Evolutionary conservation across 257 asterid genomes (phyloP).

Genomic region (Henckelia pumila): DNA sequence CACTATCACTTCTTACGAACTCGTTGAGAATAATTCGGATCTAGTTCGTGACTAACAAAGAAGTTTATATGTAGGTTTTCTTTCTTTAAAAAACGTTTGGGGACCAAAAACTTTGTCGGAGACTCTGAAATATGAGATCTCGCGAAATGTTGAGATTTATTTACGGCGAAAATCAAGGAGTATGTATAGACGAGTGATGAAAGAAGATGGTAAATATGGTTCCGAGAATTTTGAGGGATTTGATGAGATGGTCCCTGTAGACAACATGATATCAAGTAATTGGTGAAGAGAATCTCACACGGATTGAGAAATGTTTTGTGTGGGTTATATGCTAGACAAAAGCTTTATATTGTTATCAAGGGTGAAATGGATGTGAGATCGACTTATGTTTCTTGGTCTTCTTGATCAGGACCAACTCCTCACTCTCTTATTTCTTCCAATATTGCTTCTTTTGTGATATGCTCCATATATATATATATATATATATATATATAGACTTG

Average conservation of each 20-base stretch:
- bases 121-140: no score
- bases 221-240: not conserved
- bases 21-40: no score
- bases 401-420: constrained; percentile 20
- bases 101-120: no score
- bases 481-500: no score
- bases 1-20: not conserved
- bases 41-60: no score
- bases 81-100: no score
- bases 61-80: no score
- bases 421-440: not conserved
- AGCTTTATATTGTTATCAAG: constrained; percentile 18
- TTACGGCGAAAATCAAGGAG: no score
- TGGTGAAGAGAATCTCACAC: constrained; percentile 24
- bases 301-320: constrained; percentile 18
- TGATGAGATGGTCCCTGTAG: constrained; percentile 34
- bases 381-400: constrained; percentile 34
- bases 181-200: no score
- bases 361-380: constrained; percentile 34
- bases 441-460: not conserved
- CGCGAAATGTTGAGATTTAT: no score
- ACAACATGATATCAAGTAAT: constrained; percentile 30
- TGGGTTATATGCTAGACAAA: constrained; percentile 40
- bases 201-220: no score
- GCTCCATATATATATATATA: no score